Percentiles rank a stretch among this genome's conserved stretches.
Conservation (phyloP, 495 filamentous ascomycete species). For the Xylaria bambusicola region DNA sequence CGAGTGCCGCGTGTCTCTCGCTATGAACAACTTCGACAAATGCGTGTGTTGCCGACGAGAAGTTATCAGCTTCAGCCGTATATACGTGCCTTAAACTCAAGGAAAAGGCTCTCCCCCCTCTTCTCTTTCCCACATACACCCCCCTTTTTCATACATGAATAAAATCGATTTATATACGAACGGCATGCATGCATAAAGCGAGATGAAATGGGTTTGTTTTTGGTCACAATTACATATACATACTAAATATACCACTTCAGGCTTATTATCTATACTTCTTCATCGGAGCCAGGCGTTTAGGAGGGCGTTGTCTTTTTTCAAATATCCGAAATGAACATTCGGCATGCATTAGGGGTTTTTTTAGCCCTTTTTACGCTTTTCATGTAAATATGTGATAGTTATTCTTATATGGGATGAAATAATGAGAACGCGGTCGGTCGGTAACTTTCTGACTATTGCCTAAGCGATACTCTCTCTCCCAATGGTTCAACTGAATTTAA, state of each 20-base stretch:
- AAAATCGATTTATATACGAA: too few species aligned
- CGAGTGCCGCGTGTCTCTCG: constrained; percentile 88
- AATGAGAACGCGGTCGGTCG: too few species aligned
- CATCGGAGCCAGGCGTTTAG: background rate
- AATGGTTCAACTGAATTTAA: too few species aligned
- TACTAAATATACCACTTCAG: background rate
- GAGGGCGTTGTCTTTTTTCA: too few species aligned
- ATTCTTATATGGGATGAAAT: too few species aligned
- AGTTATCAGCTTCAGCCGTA: constrained; percentile 80
- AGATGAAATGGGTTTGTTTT: too few species aligned
- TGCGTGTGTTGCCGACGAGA: constrained; percentile 92
- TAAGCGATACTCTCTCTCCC: too few species aligned
- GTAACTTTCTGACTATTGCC: too few species aligned
- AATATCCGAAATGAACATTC: background rate
- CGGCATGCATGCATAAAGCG: background rate
- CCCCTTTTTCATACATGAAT: too few species aligned
- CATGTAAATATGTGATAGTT: too few species aligned
- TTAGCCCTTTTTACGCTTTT: background rate
- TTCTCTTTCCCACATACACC: background rate
- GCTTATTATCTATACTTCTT: background rate
- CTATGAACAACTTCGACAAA: constrained; percentile 94
- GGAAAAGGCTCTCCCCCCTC: background rate
- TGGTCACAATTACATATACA: background rate
- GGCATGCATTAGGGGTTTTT: background rate
- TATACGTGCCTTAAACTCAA: constrained; percentile 93